Evolutionary conservation across 2,329 filamentous ascomycete genomes (phyloP), one percentile per base, ranked within the genome.

Genomic region (Fusarium globosum): DNA sequence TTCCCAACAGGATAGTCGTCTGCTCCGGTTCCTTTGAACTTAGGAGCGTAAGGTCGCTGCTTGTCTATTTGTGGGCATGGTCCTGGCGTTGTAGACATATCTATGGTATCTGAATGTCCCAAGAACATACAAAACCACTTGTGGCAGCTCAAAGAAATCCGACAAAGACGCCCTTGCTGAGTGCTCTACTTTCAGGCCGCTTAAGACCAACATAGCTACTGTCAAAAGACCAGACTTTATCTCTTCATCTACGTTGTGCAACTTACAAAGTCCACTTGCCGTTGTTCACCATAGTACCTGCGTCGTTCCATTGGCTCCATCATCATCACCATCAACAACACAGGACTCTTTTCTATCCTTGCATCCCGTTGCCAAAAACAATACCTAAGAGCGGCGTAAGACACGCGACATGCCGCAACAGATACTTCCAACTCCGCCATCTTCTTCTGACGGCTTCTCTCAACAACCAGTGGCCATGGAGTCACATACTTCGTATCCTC

Each of bases 361-460:
- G 33, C 30, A 12, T 55, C 43, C 39, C n/a, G 30, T 42, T n/a
- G 42, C 20, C 33, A 56, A 38, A 39, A 49, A 28, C 28, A 18
- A 57, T 43, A 46, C 38, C 38, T 26, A 36, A 71, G 48, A 62
- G 66, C 62, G 45, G 55, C 46, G 26, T 48, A 51, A 39, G 52
- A 52, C 48, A 42, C 56, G 51, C 62, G 71, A 74, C 33, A 81
- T 87, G 85, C 82, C 81, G 68, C 81, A 79, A 61, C 79, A 78
- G 60, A 78, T 81, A 49, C 82, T 85, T 41, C 84, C 83, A 48
- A 88, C 87, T 28, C 86, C 87, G 65, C 83, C 84, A 61, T 83
- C 83, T 26, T 85, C 84, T 55, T 68, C 66, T 57, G 73, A 73
- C 61, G 73, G 70, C 45, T 64, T 71, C 38, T 60, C 76, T 63